Base-by-base conservation (phyloP, 768 basidiomycete genomes). In the Scleroderma bovista region DNA sequence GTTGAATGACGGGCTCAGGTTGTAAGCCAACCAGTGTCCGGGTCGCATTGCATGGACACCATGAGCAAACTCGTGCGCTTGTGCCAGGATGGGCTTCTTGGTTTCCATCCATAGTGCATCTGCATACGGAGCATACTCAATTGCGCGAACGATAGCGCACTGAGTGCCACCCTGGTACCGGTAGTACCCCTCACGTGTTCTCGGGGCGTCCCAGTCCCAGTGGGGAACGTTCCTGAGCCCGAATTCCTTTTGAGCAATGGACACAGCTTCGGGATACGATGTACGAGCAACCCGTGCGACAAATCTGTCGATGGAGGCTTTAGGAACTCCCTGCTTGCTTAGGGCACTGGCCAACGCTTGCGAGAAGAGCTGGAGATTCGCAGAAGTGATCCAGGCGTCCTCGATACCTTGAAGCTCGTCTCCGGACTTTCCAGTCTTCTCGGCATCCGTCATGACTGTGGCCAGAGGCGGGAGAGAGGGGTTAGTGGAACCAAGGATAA, bases 101-200 rank as follows among this genome's bases (percentile, higher is more conserved):
- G 96, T 99, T 76, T 94, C 92, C 93, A 94, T 94, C 91, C 92
- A 93, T 57, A 94, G 62, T 48, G 90, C 70, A 67, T 94, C 93
- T 45, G 92, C 88, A 68, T 94, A 93, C 3, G 94, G 95, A 24
- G 93, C 93, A 61, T 91, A 97, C 23, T 92, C 93, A 51, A 93
- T 75, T 16, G 88, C 88, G 51, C 95, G 90, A 69, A 89, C 86
- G 61, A 98, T 79, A 10, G 93, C 93, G 63, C 93, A 94, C 63
- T 90, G 84, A 5, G 94, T 98, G 8, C 95, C 95, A 52, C 95
- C 94, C 69, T 94, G 90, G 76, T 95, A 97, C 56, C 95, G 83
- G 76, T 93, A 98, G 75, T 81, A 98, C 37, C 95, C 95, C 68
- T 98, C 95, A 51, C 94, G 82, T 0, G 95, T 96, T 51, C 96